Base-by-base conservation (phyloP, 495 filamentous ascomycete genomes). In the Hypoxylon fragiforme region DNA sequence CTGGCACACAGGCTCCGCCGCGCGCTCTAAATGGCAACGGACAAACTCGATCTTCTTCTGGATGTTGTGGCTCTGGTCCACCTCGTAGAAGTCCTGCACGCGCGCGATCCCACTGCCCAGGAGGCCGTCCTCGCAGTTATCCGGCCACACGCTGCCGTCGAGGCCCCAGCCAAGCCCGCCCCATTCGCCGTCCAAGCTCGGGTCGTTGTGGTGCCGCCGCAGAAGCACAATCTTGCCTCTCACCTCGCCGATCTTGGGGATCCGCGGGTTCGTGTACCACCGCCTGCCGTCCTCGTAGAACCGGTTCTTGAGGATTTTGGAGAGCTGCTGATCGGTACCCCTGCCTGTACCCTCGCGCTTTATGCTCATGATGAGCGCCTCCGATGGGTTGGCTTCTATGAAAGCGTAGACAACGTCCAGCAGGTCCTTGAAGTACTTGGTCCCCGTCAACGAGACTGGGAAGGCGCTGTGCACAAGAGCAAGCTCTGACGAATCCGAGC, bases 51-150 rank as follows among this genome's bases (percentile, higher is more conserved):
- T 85, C 78, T 98, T 98, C 68, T 84, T 82, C 39, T 83, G 76
- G 49, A 98, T 91, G 51, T 87, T 88, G 50, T 80, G 70, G 5
- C 79, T 82, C 64, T 91, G 82, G 31, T 86, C 70, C 13, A 98
- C 85, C 63, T 95, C 92, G 77, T 92, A 97, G 68, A 91, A 97
- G 70, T 98, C 94, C 73, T 98, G 94, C 30, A 98, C 85, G 45
- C 90, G 85, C 20, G 96, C 81, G 57, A 85, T 78, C 3, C 87
- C 91, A 64, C 83, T 85, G 8, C 85, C 82, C 36, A 87, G 86
- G 8, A 73, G 77, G 6, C 87, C 84, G 62, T 95, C 79, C 5
- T 87, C 81, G 28, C 88, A 91, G 68, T 98, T 98, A 69, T 97
- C 88, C 1, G 85, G 86, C 94, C 94, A 98, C 42, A 74, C 76